Base-by-base conservation (phyloP, 108 stramenopile species). In the Fragilariopsis cylindrus region DNA sequence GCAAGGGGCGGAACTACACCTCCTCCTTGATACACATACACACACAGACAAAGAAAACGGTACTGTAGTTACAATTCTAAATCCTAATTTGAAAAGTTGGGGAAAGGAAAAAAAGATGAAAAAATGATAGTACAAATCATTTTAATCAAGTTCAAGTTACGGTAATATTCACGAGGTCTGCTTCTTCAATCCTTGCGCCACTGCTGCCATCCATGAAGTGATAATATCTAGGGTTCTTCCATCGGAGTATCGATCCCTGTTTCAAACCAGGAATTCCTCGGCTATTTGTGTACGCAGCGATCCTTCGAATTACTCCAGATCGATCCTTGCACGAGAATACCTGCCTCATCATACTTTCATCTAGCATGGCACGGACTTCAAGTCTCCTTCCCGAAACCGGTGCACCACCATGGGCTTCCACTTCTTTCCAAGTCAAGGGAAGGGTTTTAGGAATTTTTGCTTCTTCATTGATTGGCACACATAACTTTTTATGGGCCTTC, bases 401-500 rank as follows among this genome's bases (percentile, higher is more conserved):
- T 0, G 42, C 42, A 7, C 77, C 74, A 19, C 69, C 57, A 18
- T 70, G 62, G 21, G 73, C 77, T 75, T 82, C 81, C 46, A 82
- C 60, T 57, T 82, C 72, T 18, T 74, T 68, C 81, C 81, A 82
- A 41, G 81, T 78, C 15, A 78, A 45, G 8, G 19, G 5, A 4
- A 49, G 19, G 4, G 9, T 40, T 58, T 73, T 72, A 46, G 64
- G 52, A 21, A 21, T 21, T 21, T 21, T 21, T 21, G 21, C 21
- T 43, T 72, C 68, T 43, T 63, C 72, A 7, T 72, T 54, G 16
- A 41, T 40, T 3, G 44, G 60, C 11, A 75, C 69, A 60, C 81
- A 82, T 13, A 48, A 19, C 53, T 66, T 71, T 40, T 83, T 83
- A 63, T 80, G 78, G 6, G 79, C 82, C 44, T 79, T 79, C 78